These are phyloP conservation scores for Aspergillus steynii DNA, from an alignment of 495 filamentous ascomycete species.

Conservation along the genomic window DNA sequence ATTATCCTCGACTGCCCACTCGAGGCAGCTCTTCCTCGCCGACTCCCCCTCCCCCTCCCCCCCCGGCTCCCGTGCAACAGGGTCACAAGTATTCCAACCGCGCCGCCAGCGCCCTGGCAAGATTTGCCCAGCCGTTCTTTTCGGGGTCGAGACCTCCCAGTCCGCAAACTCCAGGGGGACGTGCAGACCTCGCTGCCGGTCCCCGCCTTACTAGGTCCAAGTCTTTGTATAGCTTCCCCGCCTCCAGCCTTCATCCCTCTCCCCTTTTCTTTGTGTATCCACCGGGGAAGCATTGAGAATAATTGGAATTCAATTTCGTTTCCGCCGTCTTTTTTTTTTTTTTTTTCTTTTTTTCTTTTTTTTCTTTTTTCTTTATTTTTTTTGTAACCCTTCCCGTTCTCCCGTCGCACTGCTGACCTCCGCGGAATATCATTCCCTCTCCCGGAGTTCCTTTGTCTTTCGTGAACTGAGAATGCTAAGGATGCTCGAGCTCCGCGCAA, in stretches of 20 bases:
- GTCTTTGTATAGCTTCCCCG: slow-evolving; percentile 32
- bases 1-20: slow-evolving; percentile 38
- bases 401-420: neutral
- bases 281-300: neutral
- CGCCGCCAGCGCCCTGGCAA: slow-evolving; percentile 55
- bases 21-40: slow-evolving; percentile 31
- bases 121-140: slow-evolving; percentile 59
- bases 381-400: slow-evolving; percentile 1
- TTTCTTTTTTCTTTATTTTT: neutral
- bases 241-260: slow-evolving; percentile 5
- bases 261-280: slow-evolving; percentile 9
- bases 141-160: slow-evolving; percentile 57
- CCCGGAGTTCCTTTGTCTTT: neutral
- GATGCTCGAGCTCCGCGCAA: slow-evolving; percentile 1
- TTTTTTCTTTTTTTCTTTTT: slow-evolving; percentile 6
- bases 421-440: neutral
- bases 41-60: slow-evolving; percentile 50
- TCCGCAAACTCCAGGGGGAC: slow-evolving; percentile 37
- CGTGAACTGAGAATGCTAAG: neutral
- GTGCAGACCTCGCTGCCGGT: slow-evolving; percentile 33
- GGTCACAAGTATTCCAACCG: slow-evolving; percentile 48
- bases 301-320: no score
- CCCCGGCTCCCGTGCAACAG: slow-evolving; percentile 51
- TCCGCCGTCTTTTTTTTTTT: neutral
- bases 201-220: slow-evolving; percentile 43